A percentile compares a stretch with the other conserved stretches of the same genome.
phyloP scores from a whole-genome alignment of 352 stramenopile species.

The Hyphochytrium catenoides region DNA sequence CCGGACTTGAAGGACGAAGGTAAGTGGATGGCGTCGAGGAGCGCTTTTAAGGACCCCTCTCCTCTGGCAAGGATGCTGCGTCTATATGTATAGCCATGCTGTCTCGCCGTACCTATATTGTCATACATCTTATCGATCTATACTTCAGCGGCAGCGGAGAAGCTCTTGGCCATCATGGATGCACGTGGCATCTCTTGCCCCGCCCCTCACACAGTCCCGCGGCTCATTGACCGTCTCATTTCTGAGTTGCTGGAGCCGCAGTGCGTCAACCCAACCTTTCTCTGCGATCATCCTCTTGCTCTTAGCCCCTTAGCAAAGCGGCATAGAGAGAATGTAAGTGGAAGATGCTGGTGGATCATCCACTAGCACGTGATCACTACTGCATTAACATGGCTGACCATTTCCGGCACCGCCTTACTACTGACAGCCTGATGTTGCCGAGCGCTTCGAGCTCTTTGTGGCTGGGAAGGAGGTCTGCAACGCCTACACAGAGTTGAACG shows the following conservation, averaged over 20 bases:
- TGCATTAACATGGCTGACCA: too few relatives aligned
- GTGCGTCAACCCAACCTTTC: conserved; percentile 86
- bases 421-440: conserved; percentile 53
- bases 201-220: conserved; percentile 73
- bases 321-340: conserved; percentile 55
- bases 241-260: conserved; percentile 85
- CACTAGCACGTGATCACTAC: too few relatives aligned
- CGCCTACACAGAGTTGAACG: conserved; percentile 97
- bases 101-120: too few relatives aligned
- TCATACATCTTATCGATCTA: too few relatives aligned
- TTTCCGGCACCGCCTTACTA: background rate
- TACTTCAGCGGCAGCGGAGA: conserved; percentile 25
- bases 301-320: conserved; percentile 89
- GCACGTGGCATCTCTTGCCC: conserved; percentile 69
- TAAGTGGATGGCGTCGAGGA: conserved; percentile 7
- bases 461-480: conserved; percentile 87
- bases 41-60: too few relatives aligned
- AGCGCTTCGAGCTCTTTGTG: conserved; percentile 96
- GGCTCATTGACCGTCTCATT: conserved; percentile 93
- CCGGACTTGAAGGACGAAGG: conserved; percentile 31
- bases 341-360: too few relatives aligned
- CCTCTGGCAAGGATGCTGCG: too few relatives aligned
- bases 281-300: conserved; percentile 91
- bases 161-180: conserved; percentile 58
- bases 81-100: too few relatives aligned